These are phyloP conservation scores for Ceratobasidium sp. DNA, from an alignment of 1,284 basidiomycete genomes.

Conservation along the genomic window DNA sequence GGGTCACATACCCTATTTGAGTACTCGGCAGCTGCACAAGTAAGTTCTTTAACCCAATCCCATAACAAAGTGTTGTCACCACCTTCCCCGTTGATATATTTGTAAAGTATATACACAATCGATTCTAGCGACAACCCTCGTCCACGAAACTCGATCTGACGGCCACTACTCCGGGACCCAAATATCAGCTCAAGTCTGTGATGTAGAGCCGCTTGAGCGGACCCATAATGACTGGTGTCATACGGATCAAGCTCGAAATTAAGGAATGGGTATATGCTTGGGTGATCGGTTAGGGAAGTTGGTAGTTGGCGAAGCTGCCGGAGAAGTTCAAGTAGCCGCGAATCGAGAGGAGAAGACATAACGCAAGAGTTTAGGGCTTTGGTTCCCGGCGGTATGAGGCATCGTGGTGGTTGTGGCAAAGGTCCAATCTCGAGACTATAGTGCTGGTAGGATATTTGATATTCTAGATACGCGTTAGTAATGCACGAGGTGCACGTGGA, in stretches of 20 bases:
- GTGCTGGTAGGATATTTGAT: too few species aligned
- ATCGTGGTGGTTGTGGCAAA: too few species aligned
- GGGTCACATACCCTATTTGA: not conserved
- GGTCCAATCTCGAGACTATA: too few species aligned
- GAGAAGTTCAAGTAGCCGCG: conserved; percentile 6
- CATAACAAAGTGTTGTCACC: conserved; percentile 2
- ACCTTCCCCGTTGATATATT: conserved; percentile 18
- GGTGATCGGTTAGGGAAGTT: not conserved
- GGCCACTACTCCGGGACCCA: not conserved
- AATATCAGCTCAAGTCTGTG: not conserved
- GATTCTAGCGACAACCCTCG: not conserved
- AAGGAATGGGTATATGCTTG: conserved; percentile 4
- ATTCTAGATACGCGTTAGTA: too few species aligned
- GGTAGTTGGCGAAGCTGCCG: not conserved
- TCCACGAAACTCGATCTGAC: not conserved
- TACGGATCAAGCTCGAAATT: not conserved
- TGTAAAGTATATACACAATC: not conserved
- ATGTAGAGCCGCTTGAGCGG: not conserved
- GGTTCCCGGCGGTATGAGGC: too few species aligned
- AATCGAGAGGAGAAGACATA: too few species aligned
- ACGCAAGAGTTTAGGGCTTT: too few species aligned
- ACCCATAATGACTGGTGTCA: not conserved
- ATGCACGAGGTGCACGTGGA: too few species aligned
- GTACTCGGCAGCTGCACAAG: not conserved
- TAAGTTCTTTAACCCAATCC: conserved; percentile 19